Percentiles rank a stretch among this genome's conserved stretches.
Evolutionary conservation across 2,329 filamentous ascomycete species (phyloP).

Genomic region (Cylindrodendrum hubeiense): DNA sequence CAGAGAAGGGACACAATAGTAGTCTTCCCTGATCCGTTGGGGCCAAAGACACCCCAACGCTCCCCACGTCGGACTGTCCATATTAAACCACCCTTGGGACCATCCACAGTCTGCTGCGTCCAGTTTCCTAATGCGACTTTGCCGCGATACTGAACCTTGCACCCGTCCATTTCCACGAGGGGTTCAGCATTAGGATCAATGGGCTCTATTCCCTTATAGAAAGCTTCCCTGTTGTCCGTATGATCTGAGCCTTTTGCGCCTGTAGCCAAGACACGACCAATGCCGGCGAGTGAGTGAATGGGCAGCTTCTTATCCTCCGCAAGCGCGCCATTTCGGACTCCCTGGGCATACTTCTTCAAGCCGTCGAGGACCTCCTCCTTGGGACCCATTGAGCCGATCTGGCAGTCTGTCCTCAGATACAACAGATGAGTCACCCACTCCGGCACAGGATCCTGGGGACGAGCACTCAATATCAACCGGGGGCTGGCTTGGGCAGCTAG

Average conservation of each 20-base stretch:
- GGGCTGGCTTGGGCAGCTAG: slow-evolving; percentile 77
- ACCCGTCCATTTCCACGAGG: slow-evolving; percentile 88
- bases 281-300: slow-evolving; percentile 61
- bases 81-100: slow-evolving; percentile 72
- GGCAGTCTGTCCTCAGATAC: slow-evolving; percentile 76
- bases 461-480: slow-evolving; percentile 79
- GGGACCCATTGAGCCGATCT: slow-evolving; percentile 73
- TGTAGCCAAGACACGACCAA: slow-evolving; percentile 58
- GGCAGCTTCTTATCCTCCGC: slow-evolving; percentile 62
- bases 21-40: slow-evolving; percentile 96
- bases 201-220: slow-evolving; percentile 36
- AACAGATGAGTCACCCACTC: slow-evolving; percentile 91
- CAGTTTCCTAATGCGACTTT: slow-evolving; percentile 86
- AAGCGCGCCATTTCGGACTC: slow-evolving; percentile 58
- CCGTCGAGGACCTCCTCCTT: slow-evolving; percentile 72
- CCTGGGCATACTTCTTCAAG: slow-evolving; percentile 61
- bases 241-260: slow-evolving; percentile 9
- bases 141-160: slow-evolving; percentile 82
- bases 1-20: slow-evolving; percentile 93
- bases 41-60: slow-evolving; percentile 92
- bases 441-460: slow-evolving; percentile 89
- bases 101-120: slow-evolving; percentile 68
- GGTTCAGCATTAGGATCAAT: slow-evolving; percentile 67
- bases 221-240: slow-evolving; percentile 15
- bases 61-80: slow-evolving; percentile 89